These are phyloP conservation scores for Coleophoma cylindrospora DNA, from an alignment of 2,329 filamentous ascomycete species.

Conservation along the genomic window DNA sequence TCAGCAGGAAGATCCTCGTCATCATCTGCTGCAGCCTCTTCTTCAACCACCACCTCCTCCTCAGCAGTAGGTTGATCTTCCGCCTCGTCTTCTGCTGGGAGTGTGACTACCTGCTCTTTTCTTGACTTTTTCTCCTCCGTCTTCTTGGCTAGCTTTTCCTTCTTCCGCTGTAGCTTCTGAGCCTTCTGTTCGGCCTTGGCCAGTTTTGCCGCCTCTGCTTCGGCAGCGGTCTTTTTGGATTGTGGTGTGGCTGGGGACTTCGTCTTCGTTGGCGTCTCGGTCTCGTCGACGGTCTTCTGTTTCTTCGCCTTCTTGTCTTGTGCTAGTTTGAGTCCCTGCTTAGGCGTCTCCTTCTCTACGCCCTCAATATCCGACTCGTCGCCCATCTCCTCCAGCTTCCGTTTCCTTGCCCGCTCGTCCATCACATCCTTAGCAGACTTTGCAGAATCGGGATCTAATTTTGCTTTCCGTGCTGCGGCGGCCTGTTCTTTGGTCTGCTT, in stretches of 20 bases:
- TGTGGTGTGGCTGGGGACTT: constrained; percentile 1
- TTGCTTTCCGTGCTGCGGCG: constrained; percentile 75
- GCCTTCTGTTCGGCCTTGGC: constrained; percentile 16
- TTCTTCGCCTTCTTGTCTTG: constrained; percentile 40
- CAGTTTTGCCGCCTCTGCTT: constrained; percentile 24
- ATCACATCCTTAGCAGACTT: constrained; percentile 92
- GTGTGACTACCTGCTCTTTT: constrained; percentile 29
- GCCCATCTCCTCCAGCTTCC: constrained; percentile 66
- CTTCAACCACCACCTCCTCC: constrained; percentile 11
- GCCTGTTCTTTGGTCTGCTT: constrained; percentile 94
- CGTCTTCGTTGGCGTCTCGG: constrained; percentile 11
- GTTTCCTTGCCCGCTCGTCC: constrained; percentile 78
- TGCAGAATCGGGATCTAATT: constrained; percentile 84
- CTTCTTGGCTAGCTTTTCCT: constrained; percentile 35
- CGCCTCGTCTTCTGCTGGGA: constrained; percentile 18
- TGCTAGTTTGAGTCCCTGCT: constrained; percentile 53
- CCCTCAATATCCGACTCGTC: constrained; percentile 45
- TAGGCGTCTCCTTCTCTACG: constrained; percentile 55
- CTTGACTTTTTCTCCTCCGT: constrained; percentile 36
- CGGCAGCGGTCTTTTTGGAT: constrained; percentile 33
- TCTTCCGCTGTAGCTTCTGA: constrained; percentile 27
- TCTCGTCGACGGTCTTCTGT: constrained; percentile 41
- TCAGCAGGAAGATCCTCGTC: constrained; percentile 18
- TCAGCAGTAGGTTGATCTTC: constrained; percentile 14
- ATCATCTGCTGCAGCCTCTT: constrained; percentile 17